Base-by-base conservation (phyloP, 331 rosid genomes). In the Acacia pycnantha region DNA sequence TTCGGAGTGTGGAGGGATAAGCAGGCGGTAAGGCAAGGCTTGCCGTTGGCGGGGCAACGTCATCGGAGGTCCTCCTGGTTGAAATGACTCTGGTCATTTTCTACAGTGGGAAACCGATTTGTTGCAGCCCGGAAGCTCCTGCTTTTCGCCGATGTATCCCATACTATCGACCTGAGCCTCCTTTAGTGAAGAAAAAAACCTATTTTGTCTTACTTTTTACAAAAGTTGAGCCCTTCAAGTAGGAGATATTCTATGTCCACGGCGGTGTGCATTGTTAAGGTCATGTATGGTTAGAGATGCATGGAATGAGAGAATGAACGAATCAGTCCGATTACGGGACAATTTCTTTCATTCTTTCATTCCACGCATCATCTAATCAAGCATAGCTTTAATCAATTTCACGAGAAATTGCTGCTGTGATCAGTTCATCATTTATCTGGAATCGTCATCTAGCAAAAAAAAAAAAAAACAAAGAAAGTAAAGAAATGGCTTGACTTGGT, bases 311-410 rank as follows among this genome's bases (percentile, higher is more conserved):
- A 26, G 53, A 73, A 64, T 70, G 44, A 47, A 26, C 1, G 78
- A 58, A 33, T 33, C 41, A 21, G 70, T 72, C 41, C 11, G 0
- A 44, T 59, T 5, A 47, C 3, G 11, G 16, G 58, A 16, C 5
- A 6, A 14, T 15, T 8, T 27, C 56, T 58, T 73, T 73, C 31
- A 58, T 58, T 22, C 40, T 29, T n/a, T 81, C 79, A 5, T 73
- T 81, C 79, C 84, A 81, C 11, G 61, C 73, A 48, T 75, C 70
- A 40, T 75, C 79, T 56, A 75, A 65, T 11, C 53, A 40, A 56
- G 11, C 66, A 51, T 50, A 1, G 26, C 61, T 12, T 51, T 31
- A 33, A 29, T 74, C 48, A 18, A 4, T 74, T 18, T 11, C 44
- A 4, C 31, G 18, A 53, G 65, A 22, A 11, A 68, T 37, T 35